Conservation (phyloP, 345 rosid genomes). For the Chamaenerion angustifolium region DNA sequence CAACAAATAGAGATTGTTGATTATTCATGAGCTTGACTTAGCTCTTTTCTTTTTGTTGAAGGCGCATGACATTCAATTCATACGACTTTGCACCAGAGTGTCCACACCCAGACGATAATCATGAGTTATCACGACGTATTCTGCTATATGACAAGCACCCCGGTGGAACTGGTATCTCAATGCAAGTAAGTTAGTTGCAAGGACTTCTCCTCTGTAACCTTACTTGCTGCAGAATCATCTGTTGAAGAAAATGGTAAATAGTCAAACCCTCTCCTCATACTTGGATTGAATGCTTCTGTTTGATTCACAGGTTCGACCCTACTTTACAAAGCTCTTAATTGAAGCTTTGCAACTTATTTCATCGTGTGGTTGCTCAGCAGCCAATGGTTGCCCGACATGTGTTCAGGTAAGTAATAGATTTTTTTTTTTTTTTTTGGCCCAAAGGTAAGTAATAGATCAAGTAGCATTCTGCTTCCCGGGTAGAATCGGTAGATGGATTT, state of each 20-base stretch:
- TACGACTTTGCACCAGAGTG: slow-evolving; percentile 94
- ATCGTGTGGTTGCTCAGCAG: slow-evolving; percentile 44
- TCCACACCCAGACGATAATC: slow-evolving; percentile 45
- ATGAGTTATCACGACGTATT: slow-evolving; percentile 55
- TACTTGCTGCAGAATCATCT: not conserved
- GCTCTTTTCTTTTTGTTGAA: slow-evolving; percentile 12
- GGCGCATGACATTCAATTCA: slow-evolving; percentile 62
- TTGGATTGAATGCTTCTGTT: slow-evolving; percentile 1
- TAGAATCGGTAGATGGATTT: too few relatives aligned
- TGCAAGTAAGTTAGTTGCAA: slow-evolving; percentile 33
- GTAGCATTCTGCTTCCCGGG: not conserved
- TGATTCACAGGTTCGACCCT: slow-evolving; percentile 48
- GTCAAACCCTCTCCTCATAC: not conserved
- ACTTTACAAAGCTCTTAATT: slow-evolving; percentile 51
- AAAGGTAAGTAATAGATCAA: slow-evolving; percentile 24
- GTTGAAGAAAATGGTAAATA: not conserved
- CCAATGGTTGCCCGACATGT: slow-evolving; percentile 72
- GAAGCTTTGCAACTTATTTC: slow-evolving; percentile 64
- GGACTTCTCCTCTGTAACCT: not conserved
- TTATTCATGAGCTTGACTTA: too few relatives aligned
- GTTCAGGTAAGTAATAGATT: slow-evolving; percentile 38
- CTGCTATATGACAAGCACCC: slow-evolving; percentile 81
- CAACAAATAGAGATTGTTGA: too few relatives aligned
- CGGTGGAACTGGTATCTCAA: slow-evolving; percentile 82
- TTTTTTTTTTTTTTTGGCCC: too few relatives aligned